Conservation (phyloP, 805 yeast genomes). For the Nakazawaea sp. region DNA sequence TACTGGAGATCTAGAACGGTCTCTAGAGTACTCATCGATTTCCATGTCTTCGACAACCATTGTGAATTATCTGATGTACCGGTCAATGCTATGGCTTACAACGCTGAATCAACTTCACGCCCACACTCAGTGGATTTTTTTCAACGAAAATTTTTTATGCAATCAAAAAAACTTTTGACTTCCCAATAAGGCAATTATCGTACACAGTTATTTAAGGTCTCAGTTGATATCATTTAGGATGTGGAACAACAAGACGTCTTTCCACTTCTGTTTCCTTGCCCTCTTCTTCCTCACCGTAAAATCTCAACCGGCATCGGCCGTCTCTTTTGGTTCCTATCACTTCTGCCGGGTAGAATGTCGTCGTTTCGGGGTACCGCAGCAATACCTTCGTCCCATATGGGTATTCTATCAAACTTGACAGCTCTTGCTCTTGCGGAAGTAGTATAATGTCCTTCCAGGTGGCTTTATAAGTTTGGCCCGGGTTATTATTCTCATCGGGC, state of each 20-base stretch:
- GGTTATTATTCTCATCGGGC: constrained; percentile 88
- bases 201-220: background rate
- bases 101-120: no score
- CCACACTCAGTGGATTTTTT: no score
- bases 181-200: constrained; percentile 1
- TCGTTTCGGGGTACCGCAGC: constrained; percentile 95
- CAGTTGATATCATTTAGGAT: constrained; percentile 32
- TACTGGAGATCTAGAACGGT: background rate
- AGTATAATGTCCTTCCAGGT: constrained; percentile 72
- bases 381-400: constrained; percentile 77
- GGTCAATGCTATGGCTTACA: no score
- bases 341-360: constrained; percentile 92
- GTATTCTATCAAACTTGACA: constrained; percentile 39
- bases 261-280: constrained; percentile 93
- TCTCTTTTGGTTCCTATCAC: constrained; percentile 74
- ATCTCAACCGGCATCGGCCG: constrained; percentile 70
- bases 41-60: constrained; percentile 43
- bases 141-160: background rate
- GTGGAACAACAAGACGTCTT: constrained; percentile 75
- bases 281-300: constrained; percentile 96
- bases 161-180: constrained; percentile 1
- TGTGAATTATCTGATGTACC: no score
- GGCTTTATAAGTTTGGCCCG: constrained; percentile 81
- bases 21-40: constrained; percentile 41
- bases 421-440: constrained; percentile 51